Base-by-base conservation (phyloP, 2,329 filamentous ascomycete species). In the Diaporthe amygdali region DNA sequence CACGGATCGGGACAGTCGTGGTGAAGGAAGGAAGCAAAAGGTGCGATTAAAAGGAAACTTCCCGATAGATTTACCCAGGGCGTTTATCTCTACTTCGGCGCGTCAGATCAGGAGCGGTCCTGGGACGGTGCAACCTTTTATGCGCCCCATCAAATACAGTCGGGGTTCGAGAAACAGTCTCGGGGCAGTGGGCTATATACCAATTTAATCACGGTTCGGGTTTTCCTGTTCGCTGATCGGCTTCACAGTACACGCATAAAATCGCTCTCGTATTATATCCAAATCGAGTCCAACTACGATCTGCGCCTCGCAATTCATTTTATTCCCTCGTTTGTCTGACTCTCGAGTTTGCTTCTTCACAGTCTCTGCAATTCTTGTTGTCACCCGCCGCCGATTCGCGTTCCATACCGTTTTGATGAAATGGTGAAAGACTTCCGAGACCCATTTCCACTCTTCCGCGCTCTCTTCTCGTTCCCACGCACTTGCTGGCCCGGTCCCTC, bases 61-160 rank as follows among this genome's bases (percentile, higher is more conserved):
- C 51, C 51, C 30, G 59, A 54, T 73, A 73, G 70, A 73, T 72
- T 71, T 68, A 69, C 69, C 70, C 20, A 41, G 49, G 66, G 69
- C 70, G 61, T 67, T 72, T 39, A 47, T 68, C 52, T 72, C 68
- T 66, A 30, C 61, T 61, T 73, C 46, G 15, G 37, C 54, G 52
- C 68, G 44, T 71, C 63, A 63, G 67, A 52, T 27, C 68, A 70
- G 71, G 71, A 72, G 63, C 68, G 41, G 41, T 68, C 71, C 37
- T 70, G 59, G 34, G 47, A 59, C 54, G 59, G 46, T 66, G 68
- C 61, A 47, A 68, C n/a, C 41, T 46, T 66, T 56, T 71, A 54
- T 41, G 32, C 32, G 44, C 59, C 41, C 59, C 59, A 49, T 64
- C 59, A n/a, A 37, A 64, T 64, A 64, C 59, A 64, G 59, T 49